Evolutionary conservation across 1,139 yeast species (phyloP).

Genomic region (Arxiozyma heterogenica): DNA sequence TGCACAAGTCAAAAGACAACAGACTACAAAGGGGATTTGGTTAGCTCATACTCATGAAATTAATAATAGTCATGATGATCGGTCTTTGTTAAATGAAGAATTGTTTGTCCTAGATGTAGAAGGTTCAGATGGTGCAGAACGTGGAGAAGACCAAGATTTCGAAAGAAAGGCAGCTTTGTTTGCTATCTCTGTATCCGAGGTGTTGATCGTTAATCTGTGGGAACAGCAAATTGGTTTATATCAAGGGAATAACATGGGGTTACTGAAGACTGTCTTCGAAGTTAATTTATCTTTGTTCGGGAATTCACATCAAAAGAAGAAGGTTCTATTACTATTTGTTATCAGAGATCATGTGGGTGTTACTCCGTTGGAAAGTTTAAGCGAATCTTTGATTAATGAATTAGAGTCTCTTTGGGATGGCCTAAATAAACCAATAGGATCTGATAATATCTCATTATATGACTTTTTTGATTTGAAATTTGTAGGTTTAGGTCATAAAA

Average conservation of each 20-base stretch:
- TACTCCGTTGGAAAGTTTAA: conserved; percentile 69
- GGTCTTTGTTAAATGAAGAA: conserved; percentile 22
- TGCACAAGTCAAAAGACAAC: conserved; percentile 58
- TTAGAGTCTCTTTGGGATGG: conserved; percentile 69
- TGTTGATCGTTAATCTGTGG: conserved; percentile 88
- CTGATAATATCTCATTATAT: conserved; percentile 40
- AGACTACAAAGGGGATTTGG: conserved; percentile 96
- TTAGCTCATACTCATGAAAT: conserved; percentile 55
- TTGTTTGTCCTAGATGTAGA: conserved; percentile 92
- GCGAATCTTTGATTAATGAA: conserved; percentile 60
- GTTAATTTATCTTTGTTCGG: conserved; percentile 78
- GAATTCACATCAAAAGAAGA: conserved; percentile 34
- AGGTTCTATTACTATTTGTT: conserved; percentile 74
- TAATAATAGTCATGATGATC: not conserved
- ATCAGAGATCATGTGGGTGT: conserved; percentile 86
- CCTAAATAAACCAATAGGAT: conserved; percentile 62
- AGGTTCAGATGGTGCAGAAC: conserved; percentile 95
- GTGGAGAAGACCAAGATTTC: conserved; percentile 97
- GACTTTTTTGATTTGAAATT: conserved; percentile 85
- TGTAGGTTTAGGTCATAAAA: conserved; percentile 75
- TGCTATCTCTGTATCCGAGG: conserved; percentile 87
- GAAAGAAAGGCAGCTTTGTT: conserved; percentile 93
- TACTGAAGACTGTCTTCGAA: conserved; percentile 89
- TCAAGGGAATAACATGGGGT: conserved; percentile 96
- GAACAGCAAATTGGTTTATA: conserved; percentile 94